phyloP scores from a whole-genome alignment of 2,329 filamentous ascomycete genomes.

The Phoma sp. region DNA sequence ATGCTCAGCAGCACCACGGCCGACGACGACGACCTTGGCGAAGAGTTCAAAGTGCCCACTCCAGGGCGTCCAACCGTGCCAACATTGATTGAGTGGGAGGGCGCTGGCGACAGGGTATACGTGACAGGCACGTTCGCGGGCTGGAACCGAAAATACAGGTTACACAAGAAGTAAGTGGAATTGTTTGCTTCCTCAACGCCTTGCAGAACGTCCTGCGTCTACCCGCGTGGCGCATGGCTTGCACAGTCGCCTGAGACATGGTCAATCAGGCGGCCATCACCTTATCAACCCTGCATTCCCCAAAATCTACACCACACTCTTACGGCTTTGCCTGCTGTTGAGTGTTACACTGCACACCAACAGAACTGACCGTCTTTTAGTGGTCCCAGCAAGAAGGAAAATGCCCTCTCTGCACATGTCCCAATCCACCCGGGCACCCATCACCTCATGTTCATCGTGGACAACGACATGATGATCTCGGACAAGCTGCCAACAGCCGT shows the following conservation, averaged over 20 bases:
- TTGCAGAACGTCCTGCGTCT: slow-evolving; percentile 21
- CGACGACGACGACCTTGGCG: slow-evolving; percentile 69
- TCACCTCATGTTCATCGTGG: slow-evolving; percentile 94
- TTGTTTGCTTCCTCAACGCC: slow-evolving; percentile 34
- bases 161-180: slow-evolving; percentile 78
- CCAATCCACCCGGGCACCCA: slow-evolving; percentile 92
- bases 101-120: slow-evolving; percentile 86
- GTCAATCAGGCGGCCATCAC: slow-evolving; percentile 22
- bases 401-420: slow-evolving; percentile 77
- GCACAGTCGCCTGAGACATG: slow-evolving; percentile 25
- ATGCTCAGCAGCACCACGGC: slow-evolving; percentile 65
- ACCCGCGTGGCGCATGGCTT: slow-evolving; percentile 32
- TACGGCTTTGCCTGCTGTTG: slow-evolving; percentile 18
- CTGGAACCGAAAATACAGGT: slow-evolving; percentile 92
- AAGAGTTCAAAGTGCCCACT: slow-evolving; percentile 69
- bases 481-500: slow-evolving; percentile 90
- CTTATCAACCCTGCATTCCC: slow-evolving; percentile 19
- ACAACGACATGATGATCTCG: slow-evolving; percentile 90
- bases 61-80: slow-evolving; percentile 79
- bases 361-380: slow-evolving; percentile 32
- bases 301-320: slow-evolving; percentile 17
- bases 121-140: slow-evolving; percentile 97
- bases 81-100: slow-evolving; percentile 84
- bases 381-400: slow-evolving; percentile 54
- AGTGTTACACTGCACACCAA: slow-evolving; percentile 45